Evolutionary conservation across 805 yeast species (phyloP).

Genomic region (Ogataea saltuana): DNA sequence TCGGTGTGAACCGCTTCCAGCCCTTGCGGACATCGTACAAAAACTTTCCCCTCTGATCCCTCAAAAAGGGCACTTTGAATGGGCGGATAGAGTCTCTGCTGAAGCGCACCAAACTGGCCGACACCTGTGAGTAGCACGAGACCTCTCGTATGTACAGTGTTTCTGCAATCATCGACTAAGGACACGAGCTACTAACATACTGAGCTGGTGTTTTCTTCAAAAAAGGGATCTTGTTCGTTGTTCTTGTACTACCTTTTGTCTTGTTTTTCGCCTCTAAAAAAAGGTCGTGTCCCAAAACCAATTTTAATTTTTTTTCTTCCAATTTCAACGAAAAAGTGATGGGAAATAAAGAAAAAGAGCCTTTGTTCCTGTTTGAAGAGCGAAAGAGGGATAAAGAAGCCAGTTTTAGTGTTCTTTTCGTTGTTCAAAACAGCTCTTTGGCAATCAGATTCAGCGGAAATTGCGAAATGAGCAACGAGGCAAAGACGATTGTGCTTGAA

Average conservation of each 20-base stretch:
- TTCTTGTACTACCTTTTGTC: too few relatives aligned
- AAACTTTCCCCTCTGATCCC: neutral
- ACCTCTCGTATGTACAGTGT: neutral
- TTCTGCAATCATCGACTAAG: neutral
- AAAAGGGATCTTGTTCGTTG: too few relatives aligned
- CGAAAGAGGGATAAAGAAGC: neutral
- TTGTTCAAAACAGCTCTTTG: neutral
- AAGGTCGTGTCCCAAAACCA: neutral
- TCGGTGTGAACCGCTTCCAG: constrained; percentile 1
- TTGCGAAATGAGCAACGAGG: constrained; percentile 25
- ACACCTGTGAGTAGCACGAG: constrained; percentile 9
- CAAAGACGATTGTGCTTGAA: constrained; percentile 43
- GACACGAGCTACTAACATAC: neutral
- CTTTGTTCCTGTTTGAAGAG: neutral
- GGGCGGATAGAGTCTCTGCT: constrained; percentile 4
- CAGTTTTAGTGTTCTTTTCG: constrained; percentile 1
- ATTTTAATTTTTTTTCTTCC: too few relatives aligned
- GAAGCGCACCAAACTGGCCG: constrained; percentile 4
- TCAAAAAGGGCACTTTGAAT: neutral
- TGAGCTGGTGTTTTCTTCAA: too few relatives aligned
- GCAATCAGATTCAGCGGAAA: neutral
- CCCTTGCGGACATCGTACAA: constrained; percentile 5
- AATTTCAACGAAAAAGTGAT: constrained; percentile 1
- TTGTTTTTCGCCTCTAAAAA: neutral
- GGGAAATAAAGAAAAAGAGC: neutral